Base-by-base conservation (phyloP, 441 rosid genomes). In the Gossypium trilobum region DNA sequence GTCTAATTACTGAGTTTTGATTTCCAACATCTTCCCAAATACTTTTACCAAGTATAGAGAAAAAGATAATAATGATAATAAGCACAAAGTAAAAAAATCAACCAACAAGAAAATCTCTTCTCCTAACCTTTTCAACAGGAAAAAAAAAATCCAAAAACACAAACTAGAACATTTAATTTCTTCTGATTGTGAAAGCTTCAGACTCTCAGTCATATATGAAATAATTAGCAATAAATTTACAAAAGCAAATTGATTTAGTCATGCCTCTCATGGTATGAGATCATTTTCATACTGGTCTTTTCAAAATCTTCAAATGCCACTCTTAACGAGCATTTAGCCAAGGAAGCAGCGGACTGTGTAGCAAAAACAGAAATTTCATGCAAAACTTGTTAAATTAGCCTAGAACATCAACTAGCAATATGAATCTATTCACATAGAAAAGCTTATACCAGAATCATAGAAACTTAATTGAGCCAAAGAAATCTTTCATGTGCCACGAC, bases 1-100 rank as follows among this genome's bases (percentile, higher is more conserved):
- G 27, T 63, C 51, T 36, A 22, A 36, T 33, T 62, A 74, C 75
- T 88, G 94, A 73, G 69, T 82, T 80, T 62, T 89, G 96, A 70
- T 91, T 91, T 44, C 96, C 96, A 77, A 88, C 87, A 82, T 93
- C 97, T 67, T 84, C 97, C 92, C 87, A 51, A 81, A 88, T 50
- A 90, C 96, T 83, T 83, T 89, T 31, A 86, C 92, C 95, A 86
- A 75, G 57, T 10, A 36, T 33, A 36, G 63, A 5, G 64, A 68
- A 14, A 51, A 5, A 33, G 9, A 33, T 33, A 33, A 33, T 6
- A 33, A 33, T 33, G 39, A 33, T 6, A 33, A 62, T n/a, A 42
- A 73, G 33, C 44, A 48, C 33, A 23, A 14, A 42, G 65, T 20
- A 6, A 72, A 72, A 3, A 6, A 72, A 52, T 52, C 57, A 5